Conservation (phyloP, 1,139 yeast species). For the Blastobotrys capitulatus region DNA sequence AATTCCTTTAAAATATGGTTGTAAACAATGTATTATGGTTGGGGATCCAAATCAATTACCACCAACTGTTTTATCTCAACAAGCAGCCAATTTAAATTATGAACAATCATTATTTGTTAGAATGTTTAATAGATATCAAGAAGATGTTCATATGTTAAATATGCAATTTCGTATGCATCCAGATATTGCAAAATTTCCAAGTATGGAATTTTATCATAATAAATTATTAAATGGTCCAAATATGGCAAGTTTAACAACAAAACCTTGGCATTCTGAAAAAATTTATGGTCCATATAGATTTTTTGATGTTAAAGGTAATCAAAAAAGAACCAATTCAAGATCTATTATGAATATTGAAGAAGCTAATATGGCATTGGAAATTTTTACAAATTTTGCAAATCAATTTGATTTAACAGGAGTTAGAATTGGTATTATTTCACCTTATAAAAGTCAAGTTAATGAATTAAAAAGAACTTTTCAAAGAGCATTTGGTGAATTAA, state of each 20-base stretch:
- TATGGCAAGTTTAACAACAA: constrained; percentile 51
- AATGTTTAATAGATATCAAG: constrained; percentile 67
- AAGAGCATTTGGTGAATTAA: constrained; percentile 54
- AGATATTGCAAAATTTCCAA: constrained; percentile 79
- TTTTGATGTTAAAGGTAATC: constrained; percentile 63
- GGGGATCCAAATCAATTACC: constrained; percentile 99
- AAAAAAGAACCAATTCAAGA: constrained; percentile 57
- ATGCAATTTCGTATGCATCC: constrained; percentile 99
- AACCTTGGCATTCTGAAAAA: constrained; percentile 66
- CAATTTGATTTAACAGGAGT: constrained; percentile 44
- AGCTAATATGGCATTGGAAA: constrained; percentile 64
- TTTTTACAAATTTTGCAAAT: constrained; percentile 37
- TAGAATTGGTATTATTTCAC: constrained; percentile 85
- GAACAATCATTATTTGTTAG: constrained; percentile 93
- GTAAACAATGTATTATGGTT: constrained; percentile 89
- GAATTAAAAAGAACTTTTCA: constrained; percentile 53
- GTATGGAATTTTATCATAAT: constrained; percentile 71
- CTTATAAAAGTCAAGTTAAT: constrained; percentile 82
- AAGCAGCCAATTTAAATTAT: constrained; percentile 72
- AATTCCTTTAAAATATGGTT: constrained; percentile 90
- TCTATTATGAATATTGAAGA: constrained; percentile 70
- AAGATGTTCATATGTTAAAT: constrained; percentile 66
- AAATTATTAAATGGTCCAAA: constrained; percentile 68
- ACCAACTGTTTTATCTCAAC: constrained; percentile 93
- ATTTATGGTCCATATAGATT: constrained; percentile 70